Conservation (phyloP, 2,329 filamentous ascomycete species). For the Colletotrichum cordylinicola region DNA sequence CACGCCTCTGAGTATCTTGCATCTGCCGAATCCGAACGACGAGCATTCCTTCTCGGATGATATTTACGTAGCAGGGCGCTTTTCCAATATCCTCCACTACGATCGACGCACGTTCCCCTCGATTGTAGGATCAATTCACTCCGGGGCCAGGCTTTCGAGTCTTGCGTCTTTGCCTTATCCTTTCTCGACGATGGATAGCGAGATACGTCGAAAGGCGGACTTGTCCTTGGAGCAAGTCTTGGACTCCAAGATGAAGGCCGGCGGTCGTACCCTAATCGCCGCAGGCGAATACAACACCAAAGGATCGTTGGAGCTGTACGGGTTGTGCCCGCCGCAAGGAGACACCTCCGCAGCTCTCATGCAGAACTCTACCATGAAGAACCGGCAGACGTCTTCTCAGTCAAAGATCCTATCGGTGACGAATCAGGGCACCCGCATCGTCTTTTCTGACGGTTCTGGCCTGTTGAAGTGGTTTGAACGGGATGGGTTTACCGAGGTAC, state of each 20-base stretch:
- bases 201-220: conserved; percentile 60
- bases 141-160: conserved; percentile 79
- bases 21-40: conserved; percentile 66
- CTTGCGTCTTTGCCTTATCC: conserved; percentile 73
- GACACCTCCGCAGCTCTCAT: conserved; percentile 25
- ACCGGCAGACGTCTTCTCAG: conserved; percentile 81
- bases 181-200: conserved; percentile 67
- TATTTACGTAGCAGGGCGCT: conserved; percentile 88
- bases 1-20: conserved; percentile 82
- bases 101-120: conserved; percentile 85
- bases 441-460: conserved; percentile 84
- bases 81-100: conserved; percentile 88
- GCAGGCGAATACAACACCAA: conserved; percentile 92
- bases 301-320: conserved; percentile 89
- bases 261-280: conserved; percentile 74
- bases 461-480: conserved; percentile 90
- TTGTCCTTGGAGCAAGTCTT: conserved; percentile 60
- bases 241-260: conserved; percentile 55
- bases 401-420: conserved; percentile 84
- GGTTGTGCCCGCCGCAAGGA: conserved; percentile 45
- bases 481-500: conserved; percentile 72
- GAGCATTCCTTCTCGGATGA: conserved; percentile 69
- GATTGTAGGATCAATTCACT: conserved; percentile 79
- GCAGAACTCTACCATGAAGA: conserved; percentile 65
- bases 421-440: conserved; percentile 81